These are phyloP conservation scores for Lavandula angustifolia DNA, from an alignment of 257 asterid genomes.

Conservation along the genomic window DNA sequence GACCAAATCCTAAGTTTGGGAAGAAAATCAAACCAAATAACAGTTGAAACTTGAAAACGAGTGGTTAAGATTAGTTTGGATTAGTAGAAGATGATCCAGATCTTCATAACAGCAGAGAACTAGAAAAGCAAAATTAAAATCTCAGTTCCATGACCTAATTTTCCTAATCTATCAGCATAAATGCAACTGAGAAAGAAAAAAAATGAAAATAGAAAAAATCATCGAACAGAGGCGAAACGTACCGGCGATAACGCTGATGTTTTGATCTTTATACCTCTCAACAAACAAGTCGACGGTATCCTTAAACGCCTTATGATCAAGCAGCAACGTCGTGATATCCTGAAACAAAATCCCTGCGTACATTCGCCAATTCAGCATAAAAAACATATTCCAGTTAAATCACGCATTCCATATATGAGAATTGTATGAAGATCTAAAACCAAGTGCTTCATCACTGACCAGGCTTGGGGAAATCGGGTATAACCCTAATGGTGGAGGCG, in stretches of 20 bases:
- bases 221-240: slow-evolving; percentile 1
- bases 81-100: too few relatives aligned
- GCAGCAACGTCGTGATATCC: slow-evolving; percentile 88
- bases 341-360: slow-evolving; percentile 79
- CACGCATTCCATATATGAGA: neutral
- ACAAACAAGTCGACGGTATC: slow-evolving; percentile 89
- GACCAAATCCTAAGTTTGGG: neutral
- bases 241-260: slow-evolving; percentile 86
- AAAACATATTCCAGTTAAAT: slow-evolving; percentile 4
- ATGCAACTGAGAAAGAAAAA: too few relatives aligned
- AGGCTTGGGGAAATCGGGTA: slow-evolving; percentile 90
- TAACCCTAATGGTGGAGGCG: slow-evolving; percentile 75
- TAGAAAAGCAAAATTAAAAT: neutral
- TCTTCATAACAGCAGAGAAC: too few relatives aligned
- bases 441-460: slow-evolving; percentile 35
- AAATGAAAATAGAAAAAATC: too few relatives aligned
- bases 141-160: neutral
- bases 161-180: too few relatives aligned
- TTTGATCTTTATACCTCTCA: slow-evolving; percentile 71
- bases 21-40: too few relatives aligned
- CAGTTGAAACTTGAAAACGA: too few relatives aligned
- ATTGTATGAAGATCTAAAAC: neutral
- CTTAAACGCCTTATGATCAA: slow-evolving; percentile 82
- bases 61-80: too few relatives aligned
- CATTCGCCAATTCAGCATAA: neutral